Evolutionary conservation across 768 basidiomycete genomes (phyloP).

Genomic region (Lyophyllum shimeji): DNA sequence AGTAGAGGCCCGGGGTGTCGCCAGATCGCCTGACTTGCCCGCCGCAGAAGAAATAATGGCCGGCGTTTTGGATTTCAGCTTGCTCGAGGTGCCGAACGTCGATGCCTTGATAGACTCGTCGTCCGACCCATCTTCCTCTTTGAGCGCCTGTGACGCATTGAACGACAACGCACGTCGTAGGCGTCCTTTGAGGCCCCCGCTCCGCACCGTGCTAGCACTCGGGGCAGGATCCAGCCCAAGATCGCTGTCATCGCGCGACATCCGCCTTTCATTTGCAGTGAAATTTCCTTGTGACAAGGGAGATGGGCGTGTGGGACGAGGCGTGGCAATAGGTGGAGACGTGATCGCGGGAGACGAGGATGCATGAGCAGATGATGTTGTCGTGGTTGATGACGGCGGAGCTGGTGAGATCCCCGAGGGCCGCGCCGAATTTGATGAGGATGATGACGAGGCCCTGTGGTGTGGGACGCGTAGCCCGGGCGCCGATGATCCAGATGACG

Average conservation of each 20-base stretch:
- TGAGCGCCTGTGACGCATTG: conserved; percentile 55
- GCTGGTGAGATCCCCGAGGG: conserved; percentile 30
- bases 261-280: conserved; percentile 67
- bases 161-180: conserved; percentile 73
- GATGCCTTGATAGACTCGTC: conserved; percentile 40
- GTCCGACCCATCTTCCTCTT: conserved; percentile 54
- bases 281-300: conserved; percentile 69
- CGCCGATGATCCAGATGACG: conserved; percentile 26
- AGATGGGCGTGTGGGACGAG: conserved; percentile 54
- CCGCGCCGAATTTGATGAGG: conserved; percentile 47
- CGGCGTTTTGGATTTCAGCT: conserved; percentile 33
- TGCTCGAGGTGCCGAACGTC: conserved; percentile 26
- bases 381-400: conserved; percentile 32
- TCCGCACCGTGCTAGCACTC: conserved; percentile 42
- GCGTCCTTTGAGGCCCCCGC: conserved; percentile 74
- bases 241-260: conserved; percentile 78
- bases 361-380: conserved; percentile 30
- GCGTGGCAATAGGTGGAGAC: conserved; percentile 28
- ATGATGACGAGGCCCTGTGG: conserved; percentile 38
- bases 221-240: conserved; percentile 50
- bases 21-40: conserved; percentile 18
- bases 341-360: conserved; percentile 31
- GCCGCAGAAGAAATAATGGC: conserved; percentile 28
- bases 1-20: conserved; percentile 23
- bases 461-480: conserved; percentile 30